Percentiles rank a stretch among this genome's conserved stretches.
Evolutionary conservation across 2,329 filamentous ascomycete genomes (phyloP).

Genomic region (Arthrocladium fulminans): DNA sequence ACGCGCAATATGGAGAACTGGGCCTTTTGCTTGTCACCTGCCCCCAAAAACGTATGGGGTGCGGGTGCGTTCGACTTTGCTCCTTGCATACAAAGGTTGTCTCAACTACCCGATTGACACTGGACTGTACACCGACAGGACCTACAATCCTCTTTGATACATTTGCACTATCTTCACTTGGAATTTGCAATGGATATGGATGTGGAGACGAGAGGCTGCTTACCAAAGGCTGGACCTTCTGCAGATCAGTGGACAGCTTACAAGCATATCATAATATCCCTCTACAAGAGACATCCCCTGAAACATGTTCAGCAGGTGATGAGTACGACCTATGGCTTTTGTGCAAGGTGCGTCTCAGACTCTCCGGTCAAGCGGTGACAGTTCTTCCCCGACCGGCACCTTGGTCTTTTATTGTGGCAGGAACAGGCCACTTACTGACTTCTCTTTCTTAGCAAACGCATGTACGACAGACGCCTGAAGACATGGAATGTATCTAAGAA

Average conservation of each 20-base stretch:
- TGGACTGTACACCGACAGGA: background rate
- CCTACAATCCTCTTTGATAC: background rate
- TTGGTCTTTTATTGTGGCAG: no score
- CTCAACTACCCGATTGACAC: no score
- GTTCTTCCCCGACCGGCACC: no score
- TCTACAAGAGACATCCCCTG: background rate
- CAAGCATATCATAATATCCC: background rate
- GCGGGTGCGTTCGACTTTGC: background rate
- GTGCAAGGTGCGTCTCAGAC: background rate
- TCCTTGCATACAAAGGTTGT: no score
- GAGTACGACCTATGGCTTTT: background rate
- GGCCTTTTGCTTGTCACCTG: background rate
- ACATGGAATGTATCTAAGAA: slow-evolving; percentile 12
- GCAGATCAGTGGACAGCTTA: background rate
- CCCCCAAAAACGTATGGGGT: no score
- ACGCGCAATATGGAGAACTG: background rate
- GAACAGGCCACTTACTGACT: background rate
- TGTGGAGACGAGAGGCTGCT: background rate
- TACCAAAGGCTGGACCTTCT: background rate
- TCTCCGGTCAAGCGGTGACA: no score
- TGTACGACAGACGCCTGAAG: slow-evolving; percentile 11
- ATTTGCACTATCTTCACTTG: background rate
- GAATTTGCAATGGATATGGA: background rate
- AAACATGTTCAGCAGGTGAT: background rate
- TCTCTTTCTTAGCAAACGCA: slow-evolving; percentile 6